Conservation (phyloP, 1,284 basidiomycete genomes). For the Sanguinoderma infundibulare region DNA sequence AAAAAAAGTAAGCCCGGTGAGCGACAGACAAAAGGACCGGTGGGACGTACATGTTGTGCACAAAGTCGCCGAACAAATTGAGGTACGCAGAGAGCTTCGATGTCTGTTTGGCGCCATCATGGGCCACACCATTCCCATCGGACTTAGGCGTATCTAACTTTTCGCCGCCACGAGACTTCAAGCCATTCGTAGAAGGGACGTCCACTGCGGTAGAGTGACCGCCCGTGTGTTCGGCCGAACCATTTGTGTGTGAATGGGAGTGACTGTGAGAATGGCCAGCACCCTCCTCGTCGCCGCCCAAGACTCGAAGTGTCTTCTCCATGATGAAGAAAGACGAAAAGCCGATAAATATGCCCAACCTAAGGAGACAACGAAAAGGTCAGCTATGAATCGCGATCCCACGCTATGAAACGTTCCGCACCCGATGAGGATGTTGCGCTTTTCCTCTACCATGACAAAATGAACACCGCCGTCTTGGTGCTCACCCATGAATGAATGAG, state of each 20-base stretch:
- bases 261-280: slow-evolving; percentile 55
- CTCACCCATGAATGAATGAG: slow-evolving; percentile 90
- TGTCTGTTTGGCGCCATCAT: slow-evolving; percentile 49
- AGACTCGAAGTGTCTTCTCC: slow-evolving; percentile 86
- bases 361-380: slow-evolving; percentile 31
- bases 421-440: slow-evolving; percentile 88
- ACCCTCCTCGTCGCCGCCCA: slow-evolving; percentile 61
- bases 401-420: slow-evolving; percentile 36
- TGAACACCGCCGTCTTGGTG: slow-evolving; percentile 70
- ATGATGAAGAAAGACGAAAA: slow-evolving; percentile 90
- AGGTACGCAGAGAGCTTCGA: slow-evolving; percentile 88
- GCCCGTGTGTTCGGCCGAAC: slow-evolving; percentile 25
- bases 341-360: slow-evolving; percentile 81
- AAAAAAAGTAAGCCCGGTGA: slow-evolving; percentile 13
- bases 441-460: slow-evolving; percentile 85
- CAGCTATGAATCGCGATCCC: not conserved
- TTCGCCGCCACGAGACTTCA: slow-evolving; percentile 37
- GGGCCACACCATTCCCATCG: slow-evolving; percentile 27
- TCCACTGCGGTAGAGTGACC: slow-evolving; percentile 41
- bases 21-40: not conserved
- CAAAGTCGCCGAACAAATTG: slow-evolving; percentile 90
- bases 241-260: slow-evolving; percentile 53
- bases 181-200: slow-evolving; percentile 33
- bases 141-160: slow-evolving; percentile 26
- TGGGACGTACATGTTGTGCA: slow-evolving; percentile 76